Evolutionary conservation across 2,329 filamentous ascomycete species (phyloP), one percentile per base, ranked within the genome.

Genomic region (Alternaria rosae): DNA sequence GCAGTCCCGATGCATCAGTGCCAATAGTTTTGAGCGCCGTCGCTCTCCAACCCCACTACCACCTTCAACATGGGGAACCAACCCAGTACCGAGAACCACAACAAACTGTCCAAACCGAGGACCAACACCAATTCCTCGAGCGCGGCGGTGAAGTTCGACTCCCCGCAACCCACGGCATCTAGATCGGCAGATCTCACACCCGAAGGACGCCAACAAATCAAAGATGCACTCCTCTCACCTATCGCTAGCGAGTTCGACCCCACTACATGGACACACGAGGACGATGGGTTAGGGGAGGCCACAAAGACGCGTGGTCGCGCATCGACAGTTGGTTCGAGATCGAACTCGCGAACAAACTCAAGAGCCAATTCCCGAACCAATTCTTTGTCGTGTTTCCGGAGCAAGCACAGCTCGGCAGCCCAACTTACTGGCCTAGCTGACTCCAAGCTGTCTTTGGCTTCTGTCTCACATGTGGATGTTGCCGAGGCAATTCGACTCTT

Each of bases 401-500:
- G 67, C 61, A 70, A 51, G 28, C 67, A 66, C 28, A 66, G 62
- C 21, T 73, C 75, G 5, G 58, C 67, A 9, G 62, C 68, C n/a
- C 72, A 67, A 64, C 65, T 75, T 53, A 59, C 58, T 30, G 70
- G 69, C 48, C 54, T 72, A 23, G 48, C 69, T 25, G 66, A 73
- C 42, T 75, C 76, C 25, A 72, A 74, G 51, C 45, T 73, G 23
- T 80, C 79, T 5, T 63, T 77, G 25, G 67, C 65, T 17, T 74
- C 76, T 5, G 73, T 70, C 25, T 70, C 74, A 42, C 70, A 75
- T 17, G 76, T 83, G 41, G 82, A 85, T 61, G 62, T 84, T 35
- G 80, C 80, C 41, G 77, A 80, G 11, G 82, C 82, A 6, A 81
- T 84, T 41, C 74, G 73, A 26, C 72, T 85, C 35, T 65, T 85